Evolutionary conservation across 2,329 filamentous ascomycete genomes (phyloP).

Genomic region (Cryphonectria carpinicola): DNA sequence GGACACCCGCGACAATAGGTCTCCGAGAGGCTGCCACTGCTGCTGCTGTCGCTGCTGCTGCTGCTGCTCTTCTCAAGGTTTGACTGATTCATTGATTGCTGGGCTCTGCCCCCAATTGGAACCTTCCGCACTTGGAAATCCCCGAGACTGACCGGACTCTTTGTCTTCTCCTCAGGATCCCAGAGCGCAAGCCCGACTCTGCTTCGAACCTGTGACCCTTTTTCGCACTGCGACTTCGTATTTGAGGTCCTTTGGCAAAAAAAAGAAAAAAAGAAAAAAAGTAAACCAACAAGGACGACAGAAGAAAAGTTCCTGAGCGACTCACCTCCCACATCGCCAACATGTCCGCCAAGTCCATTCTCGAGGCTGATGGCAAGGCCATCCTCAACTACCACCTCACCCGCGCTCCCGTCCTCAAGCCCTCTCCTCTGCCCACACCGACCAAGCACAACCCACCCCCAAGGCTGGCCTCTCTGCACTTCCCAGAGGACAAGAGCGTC

Average conservation of each 20-base stretch:
- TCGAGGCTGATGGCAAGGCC: constrained; percentile 99
- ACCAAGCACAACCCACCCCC: constrained; percentile 90
- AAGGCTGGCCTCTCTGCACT: constrained; percentile 89
- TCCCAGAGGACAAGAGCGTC: constrained; percentile 84
- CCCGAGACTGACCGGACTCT: constrained; percentile 24
- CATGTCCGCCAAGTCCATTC: constrained; percentile 96
- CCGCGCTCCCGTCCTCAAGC: constrained; percentile 95
- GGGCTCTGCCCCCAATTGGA: neutral
- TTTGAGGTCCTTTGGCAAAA: constrained; percentile 23
- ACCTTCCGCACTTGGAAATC: constrained; percentile 19
- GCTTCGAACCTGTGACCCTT: constrained; percentile 16
- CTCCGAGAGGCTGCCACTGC: constrained; percentile 6
- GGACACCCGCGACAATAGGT: constrained; percentile 11
- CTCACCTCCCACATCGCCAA: constrained; percentile 36
- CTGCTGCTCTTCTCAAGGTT: constrained; percentile 10
- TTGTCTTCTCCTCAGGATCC: constrained; percentile 13
- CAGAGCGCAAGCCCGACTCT: constrained; percentile 23
- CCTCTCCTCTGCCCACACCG: constrained; percentile 83
- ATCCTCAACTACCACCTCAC: constrained; percentile 99
- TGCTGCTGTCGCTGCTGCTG: constrained; percentile 1
- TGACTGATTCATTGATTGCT: neutral
- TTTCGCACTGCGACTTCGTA: constrained; percentile 28
- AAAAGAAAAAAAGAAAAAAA: neutral
- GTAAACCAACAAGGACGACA: constrained; percentile 17
- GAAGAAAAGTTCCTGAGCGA: constrained; percentile 28